Percentiles rank a stretch among this genome's conserved stretches.
phyloP scores from a whole-genome alignment of 805 yeast species.

The Starmera amethionina region DNA sequence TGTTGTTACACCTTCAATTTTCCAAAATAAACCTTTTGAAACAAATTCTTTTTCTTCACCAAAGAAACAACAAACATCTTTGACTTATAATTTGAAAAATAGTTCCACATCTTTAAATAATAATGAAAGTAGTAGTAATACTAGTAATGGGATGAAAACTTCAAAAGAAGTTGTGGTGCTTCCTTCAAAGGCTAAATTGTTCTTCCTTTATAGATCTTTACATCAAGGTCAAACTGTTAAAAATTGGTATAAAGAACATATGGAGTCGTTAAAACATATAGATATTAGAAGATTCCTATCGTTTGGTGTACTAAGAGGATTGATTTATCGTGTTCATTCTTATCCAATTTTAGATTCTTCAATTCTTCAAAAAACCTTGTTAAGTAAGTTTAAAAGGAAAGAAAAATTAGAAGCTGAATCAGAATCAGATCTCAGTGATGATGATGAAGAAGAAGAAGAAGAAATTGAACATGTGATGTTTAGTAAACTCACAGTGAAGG shows the following conservation, averaged over 20 bases:
- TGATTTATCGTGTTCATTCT: constrained; percentile 72
- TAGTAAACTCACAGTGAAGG: neutral
- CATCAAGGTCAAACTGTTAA: constrained; percentile 69
- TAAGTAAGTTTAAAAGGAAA: constrained; percentile 2
- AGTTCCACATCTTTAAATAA: constrained; percentile 1
- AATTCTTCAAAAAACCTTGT: constrained; percentile 4
- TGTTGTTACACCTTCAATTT: constrained; percentile 39
- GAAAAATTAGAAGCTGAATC: neutral
- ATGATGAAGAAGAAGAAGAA: neutral
- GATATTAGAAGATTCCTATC: constrained; percentile 80
- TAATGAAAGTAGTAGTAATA: neutral
- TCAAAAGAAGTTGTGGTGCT: constrained; percentile 19
- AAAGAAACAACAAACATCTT: constrained; percentile 3
- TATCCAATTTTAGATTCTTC: constrained; percentile 39
- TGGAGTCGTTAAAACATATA: constrained; percentile 44
- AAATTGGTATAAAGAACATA: constrained; percentile 74
- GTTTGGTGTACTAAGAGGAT: constrained; percentile 76
- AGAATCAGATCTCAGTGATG: neutral
- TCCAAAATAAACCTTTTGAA: constrained; percentile 25
- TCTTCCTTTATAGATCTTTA: constrained; percentile 66
- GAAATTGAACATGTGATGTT: neutral
- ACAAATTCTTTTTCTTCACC: constrained; percentile 1
- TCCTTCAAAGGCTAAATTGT: constrained; percentile 58
- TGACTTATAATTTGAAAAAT: constrained; percentile 1
- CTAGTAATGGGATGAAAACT: neutral